Evolutionary conservation across 2,329 filamentous ascomycete species (phyloP).

Genomic region (Cercospora zeina): DNA sequence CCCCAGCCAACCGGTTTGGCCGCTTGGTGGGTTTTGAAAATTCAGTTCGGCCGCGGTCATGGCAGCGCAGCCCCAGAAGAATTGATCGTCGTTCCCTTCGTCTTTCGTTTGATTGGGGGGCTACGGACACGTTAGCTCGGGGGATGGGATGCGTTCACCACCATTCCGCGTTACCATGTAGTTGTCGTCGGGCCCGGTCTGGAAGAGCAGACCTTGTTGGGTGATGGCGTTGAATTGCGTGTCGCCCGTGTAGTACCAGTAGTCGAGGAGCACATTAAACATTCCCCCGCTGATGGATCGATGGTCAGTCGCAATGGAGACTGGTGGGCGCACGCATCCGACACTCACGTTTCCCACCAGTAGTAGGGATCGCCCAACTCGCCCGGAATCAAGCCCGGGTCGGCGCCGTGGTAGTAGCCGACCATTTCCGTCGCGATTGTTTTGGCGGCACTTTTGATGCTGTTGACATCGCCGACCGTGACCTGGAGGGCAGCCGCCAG

Average conservation of each 20-base stretch:
- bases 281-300: neutral
- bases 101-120: constrained; percentile 47
- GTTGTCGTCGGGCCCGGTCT: constrained; percentile 58
- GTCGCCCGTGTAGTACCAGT: constrained; percentile 61
- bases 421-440: constrained; percentile 52
- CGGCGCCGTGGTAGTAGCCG: constrained; percentile 55
- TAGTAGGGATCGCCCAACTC: constrained; percentile 65
- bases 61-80: constrained; percentile 57
- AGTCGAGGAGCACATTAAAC: constrained; percentile 3
- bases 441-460: constrained; percentile 46
- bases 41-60: constrained; percentile 57
- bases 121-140: neutral
- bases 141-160: neutral
- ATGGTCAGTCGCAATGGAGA: neutral
- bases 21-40: constrained; percentile 45
- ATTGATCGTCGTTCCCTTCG: constrained; percentile 57
- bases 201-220: constrained; percentile 58
- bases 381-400: constrained; percentile 53
- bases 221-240: constrained; percentile 61
- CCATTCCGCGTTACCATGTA: constrained; percentile 50
- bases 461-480: constrained; percentile 39
- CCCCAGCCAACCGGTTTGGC: constrained; percentile 48
- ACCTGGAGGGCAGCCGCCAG: constrained; percentile 21
- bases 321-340: neutral
- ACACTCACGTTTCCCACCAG: constrained; percentile 65